Base-by-base conservation (phyloP, 1,284 basidiomycete genomes). In the Papiliotrema terrestris region DNA sequence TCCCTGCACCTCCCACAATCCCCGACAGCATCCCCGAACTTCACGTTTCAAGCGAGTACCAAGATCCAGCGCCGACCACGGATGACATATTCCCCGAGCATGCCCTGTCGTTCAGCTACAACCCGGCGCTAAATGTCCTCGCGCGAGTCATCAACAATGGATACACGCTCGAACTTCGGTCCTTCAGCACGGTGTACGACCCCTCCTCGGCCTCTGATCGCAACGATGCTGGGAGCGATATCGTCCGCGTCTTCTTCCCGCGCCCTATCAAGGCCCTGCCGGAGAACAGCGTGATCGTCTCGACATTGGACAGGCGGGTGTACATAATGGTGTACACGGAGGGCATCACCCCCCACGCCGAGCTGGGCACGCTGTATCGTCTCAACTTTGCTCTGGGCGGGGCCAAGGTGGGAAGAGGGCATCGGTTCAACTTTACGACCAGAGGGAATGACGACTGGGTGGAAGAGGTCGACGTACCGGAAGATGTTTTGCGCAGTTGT, bases 201-300 rank as follows among this genome's bases (percentile, higher is more conserved):
- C 25, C 38, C 2, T 20, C 38, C 19, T 23, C 51, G 25, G 48
- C 51, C 6, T 53, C 45, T 35, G 20, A 51, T 19, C 52, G 51
- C 3, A 79, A 83, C 59, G 75, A 84, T 3, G 77, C 47, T 22
- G 62, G 64, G 0, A 59, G 63, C 19, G 54, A 82, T 42, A 84
- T 86, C 13, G 79, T 91, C 56, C 84, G 89, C 51, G 84, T 93
- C 66, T 80, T 87, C 59, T 89, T 92, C 62, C 88, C 90, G 25
- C 83, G 86, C 19, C 70, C 81, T n/a, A 76, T 93, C 38, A 73
- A 88, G 17, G 49, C 66, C 8, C 80, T 86, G 20, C 78, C 80
- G 38, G 55, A 62, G 15, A 61, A 60, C 26, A 65, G 65, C 52
- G 72, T 91, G 52, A 80, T 87, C 57, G 69, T 85, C 15, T 85